Evolutionary conservation across 768 basidiomycete genomes (phyloP), one percentile per base, ranked within the genome.

Genomic region (Nidularia sp.): DNA sequence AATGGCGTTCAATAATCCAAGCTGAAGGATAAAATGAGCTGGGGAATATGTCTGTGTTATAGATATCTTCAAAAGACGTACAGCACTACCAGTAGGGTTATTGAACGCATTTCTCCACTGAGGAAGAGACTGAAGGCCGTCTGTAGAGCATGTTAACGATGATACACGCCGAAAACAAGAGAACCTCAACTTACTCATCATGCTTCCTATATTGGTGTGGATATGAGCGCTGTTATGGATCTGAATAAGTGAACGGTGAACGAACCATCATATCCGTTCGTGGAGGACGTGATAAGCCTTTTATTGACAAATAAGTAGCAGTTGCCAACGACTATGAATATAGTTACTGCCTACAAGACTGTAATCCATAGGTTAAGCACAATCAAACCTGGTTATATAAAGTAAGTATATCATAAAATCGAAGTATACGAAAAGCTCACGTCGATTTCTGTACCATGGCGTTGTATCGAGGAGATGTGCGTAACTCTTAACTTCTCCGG

Each of bases 351-450:
- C 9, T 10, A 62, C 61, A 62, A 44, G 39, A 62, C 50, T 5
- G 52, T 47, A 35, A 62, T 62, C 61, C 58, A 62, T 31, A 58
- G 55, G 31, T 62, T 62, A 15, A 62, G 44, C n/a, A 60, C 18
- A 42, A 62, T 47, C 2, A 62, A n/a, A 12, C 44, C 44, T 45
- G 18, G 10, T 25, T 25, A 15, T 10, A 15, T 10, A 10, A 41
- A 10, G 10, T 10, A 15, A 41, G 15, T 41, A 25, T 25, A 41
- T 41, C 15, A 2, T 41, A 41, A 10, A 41, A 10, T 15, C 39
- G 39, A 15, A 15, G 2, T 25, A 10, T 41, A 15, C 10, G 10
- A 10, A 41, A 10, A 10, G 42, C 58, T 13, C 22, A 45, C 58
- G 48, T 41, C 49, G 49, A 47, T 60, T 60, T 46, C 53, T 60